Conservation (phyloP, 441 rosid species). For the Populus hybrid region DNA sequence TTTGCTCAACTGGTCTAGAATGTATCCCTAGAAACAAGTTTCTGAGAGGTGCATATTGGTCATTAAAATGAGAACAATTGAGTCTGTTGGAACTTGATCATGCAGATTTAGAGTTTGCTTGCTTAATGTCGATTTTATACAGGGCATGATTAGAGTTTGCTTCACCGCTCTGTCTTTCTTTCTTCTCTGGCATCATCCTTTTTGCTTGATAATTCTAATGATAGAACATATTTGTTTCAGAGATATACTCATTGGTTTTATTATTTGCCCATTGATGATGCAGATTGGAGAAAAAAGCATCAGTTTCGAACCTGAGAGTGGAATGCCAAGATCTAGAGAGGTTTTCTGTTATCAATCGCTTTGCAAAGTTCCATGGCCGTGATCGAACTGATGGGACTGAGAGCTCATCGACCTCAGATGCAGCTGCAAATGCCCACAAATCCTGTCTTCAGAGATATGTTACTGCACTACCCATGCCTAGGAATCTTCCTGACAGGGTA, state of each 20-base stretch:
- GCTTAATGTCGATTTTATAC: neutral
- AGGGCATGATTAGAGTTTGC: neutral
- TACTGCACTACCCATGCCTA: conserved; percentile 66
- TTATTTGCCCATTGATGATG: neutral
- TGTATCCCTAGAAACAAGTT: neutral
- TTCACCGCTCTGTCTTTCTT: neutral
- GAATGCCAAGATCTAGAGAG: no score
- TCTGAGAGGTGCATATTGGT: neutral
- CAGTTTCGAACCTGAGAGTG: no score
- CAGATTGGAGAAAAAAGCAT: no score
- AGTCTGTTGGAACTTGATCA: neutral
- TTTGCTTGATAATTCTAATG: neutral
- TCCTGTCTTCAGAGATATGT: conserved; percentile 71
- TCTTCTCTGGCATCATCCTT: neutral
- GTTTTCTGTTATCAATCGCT: no score
- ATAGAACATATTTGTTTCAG: neutral
- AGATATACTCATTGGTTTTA: neutral
- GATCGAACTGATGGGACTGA: no score
- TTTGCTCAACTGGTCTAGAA: neutral
- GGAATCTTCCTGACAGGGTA: conserved; percentile 74
- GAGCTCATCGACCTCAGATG: conserved; percentile 30
- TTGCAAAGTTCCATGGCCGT: no score
- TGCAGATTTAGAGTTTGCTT: neutral
- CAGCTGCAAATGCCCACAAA: conserved; percentile 37
- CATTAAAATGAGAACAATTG: neutral